Conservation (phyloP, 345 rosid genomes). For the Sonneratia caseolaris region DNA sequence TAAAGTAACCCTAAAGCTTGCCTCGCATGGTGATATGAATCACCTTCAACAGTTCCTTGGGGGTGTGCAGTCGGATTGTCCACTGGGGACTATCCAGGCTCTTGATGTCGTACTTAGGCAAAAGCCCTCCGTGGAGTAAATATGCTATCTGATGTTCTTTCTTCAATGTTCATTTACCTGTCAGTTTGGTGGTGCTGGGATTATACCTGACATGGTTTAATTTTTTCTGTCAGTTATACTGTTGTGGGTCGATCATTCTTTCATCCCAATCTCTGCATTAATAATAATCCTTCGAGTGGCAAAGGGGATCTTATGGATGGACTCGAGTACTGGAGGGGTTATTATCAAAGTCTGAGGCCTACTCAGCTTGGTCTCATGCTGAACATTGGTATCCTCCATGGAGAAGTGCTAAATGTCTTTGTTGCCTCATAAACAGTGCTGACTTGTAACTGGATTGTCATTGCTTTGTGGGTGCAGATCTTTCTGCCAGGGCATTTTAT, state of each 20-base stretch:
- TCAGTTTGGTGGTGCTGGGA: background rate
- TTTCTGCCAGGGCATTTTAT: slow-evolving; percentile 62
- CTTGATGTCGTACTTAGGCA: slow-evolving; percentile 61
- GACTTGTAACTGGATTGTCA: background rate
- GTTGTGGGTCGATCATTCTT: slow-evolving; percentile 53
- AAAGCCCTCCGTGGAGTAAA: slow-evolving; percentile 29
- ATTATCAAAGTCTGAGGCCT: slow-evolving; percentile 57
- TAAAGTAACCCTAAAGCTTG: slow-evolving; percentile 39
- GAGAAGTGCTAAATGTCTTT: no score
- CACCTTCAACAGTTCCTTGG: slow-evolving; percentile 33
- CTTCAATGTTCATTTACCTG: background rate
- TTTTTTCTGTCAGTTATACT: slow-evolving; percentile 22
- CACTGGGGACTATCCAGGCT: slow-evolving; percentile 53
- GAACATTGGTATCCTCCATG: slow-evolving; percentile 40
- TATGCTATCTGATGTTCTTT: background rate
- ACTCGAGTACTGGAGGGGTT: slow-evolving; percentile 58
- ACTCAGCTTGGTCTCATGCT: slow-evolving; percentile 75
- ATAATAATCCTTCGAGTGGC: slow-evolving; percentile 24
- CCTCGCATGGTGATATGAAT: slow-evolving; percentile 31
- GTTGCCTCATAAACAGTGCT: background rate
- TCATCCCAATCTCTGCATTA: background rate
- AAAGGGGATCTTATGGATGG: slow-evolving; percentile 51
- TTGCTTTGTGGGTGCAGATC: slow-evolving; percentile 31
- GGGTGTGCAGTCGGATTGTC: slow-evolving; percentile 32
- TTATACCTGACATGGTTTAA: background rate